phyloP scores from a whole-genome alignment of 1,284 basidiomycete genomes.

The Sporisorium reilianum region DNA sequence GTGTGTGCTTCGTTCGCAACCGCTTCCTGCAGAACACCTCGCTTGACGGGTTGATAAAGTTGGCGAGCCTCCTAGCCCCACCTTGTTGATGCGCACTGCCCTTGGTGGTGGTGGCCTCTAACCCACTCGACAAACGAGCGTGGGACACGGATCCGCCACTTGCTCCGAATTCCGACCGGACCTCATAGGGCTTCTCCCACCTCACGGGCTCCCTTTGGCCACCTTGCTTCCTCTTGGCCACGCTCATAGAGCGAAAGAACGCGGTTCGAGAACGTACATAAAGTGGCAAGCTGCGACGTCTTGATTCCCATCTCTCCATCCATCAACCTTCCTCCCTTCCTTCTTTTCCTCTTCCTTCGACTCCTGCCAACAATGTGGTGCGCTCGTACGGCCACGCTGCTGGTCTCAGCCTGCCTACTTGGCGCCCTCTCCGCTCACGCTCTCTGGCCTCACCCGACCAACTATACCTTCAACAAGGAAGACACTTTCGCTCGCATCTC shows the following conservation, averaged over 20 bases:
- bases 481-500: slow-evolving; percentile 73
- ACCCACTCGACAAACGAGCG: neutral
- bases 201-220: neutral
- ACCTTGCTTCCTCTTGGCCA: neutral
- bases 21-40: neutral
- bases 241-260: neutral
- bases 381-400: slow-evolving; percentile 9
- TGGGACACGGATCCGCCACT: neutral
- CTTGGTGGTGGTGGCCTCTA: neutral
- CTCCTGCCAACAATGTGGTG: slow-evolving; percentile 19
- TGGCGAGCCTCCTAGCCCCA: neutral
- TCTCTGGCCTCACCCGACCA: slow-evolving; percentile 71
- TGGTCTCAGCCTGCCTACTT: slow-evolving; percentile 23
- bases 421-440: slow-evolving; percentile 26
- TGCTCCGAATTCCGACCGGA: neutral
- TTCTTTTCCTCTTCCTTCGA: neutral
- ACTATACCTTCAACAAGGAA: slow-evolving; percentile 73
- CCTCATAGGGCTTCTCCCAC: neutral
- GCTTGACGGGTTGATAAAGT: neutral
- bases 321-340: neutral
- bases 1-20: neutral
- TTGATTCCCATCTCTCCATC: neutral
- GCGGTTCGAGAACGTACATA: slow-evolving; percentile 4
- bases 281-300: neutral
- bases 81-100: neutral